phyloP scores from a whole-genome alignment of 495 filamentous ascomycete species.

The Penicillium manginii region DNA sequence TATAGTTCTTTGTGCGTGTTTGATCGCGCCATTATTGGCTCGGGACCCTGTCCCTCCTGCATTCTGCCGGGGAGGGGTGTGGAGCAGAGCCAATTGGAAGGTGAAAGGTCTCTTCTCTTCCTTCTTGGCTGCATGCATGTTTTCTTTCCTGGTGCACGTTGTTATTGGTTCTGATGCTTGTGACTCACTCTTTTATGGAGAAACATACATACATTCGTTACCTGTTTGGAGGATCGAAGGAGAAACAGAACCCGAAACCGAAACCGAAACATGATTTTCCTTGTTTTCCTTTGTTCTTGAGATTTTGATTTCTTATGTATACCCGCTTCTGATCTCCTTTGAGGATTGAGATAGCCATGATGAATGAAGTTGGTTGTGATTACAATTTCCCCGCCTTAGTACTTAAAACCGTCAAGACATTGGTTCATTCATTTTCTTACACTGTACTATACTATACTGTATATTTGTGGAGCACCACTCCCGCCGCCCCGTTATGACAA shows the following conservation, averaged over 20 bases:
- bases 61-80: constrained; percentile 4
- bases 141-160: constrained; percentile 12
- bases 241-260: too few species aligned
- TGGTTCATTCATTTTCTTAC: too few species aligned
- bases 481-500: too few species aligned
- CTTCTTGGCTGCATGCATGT: constrained; percentile 16
- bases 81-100: constrained; percentile 21
- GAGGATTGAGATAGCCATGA: neutral
- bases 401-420: too few species aligned
- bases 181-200: constrained; percentile 27
- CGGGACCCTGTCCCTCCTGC: neutral
- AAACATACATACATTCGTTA: neutral
- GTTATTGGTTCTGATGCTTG: constrained; percentile 19
- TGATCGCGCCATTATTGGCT: constrained; percentile 22
- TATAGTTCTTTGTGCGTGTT: constrained; percentile 18
- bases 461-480: too few species aligned
- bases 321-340: neutral
- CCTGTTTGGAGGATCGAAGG: constrained; percentile 7
- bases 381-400: neutral
- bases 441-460: too few species aligned
- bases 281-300: constrained; percentile 14
- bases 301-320: neutral
- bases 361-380: neutral
- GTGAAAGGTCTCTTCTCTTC: constrained; percentile 12
- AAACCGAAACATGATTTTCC: neutral